phyloP scores from a whole-genome alignment of 73 alveolate species.

The Breviolum minutum region DNA sequence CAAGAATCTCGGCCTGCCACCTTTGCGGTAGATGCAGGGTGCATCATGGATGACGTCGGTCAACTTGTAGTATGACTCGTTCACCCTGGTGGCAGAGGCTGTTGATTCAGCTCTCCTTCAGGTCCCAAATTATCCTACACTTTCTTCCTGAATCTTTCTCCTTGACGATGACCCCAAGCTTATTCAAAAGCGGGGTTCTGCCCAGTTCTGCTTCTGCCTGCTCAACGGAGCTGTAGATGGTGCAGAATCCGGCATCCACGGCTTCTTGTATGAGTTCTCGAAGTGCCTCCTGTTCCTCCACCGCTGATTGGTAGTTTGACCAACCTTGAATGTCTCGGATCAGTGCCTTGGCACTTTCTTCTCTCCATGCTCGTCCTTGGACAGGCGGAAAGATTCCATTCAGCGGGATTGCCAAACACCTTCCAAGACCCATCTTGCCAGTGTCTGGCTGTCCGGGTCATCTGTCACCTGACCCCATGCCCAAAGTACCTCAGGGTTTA shows the following conservation, averaged over 20 bases:
- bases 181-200: neutral
- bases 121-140: neutral
- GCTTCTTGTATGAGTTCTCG: neutral
- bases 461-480: neutral
- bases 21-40: neutral
- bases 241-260: neutral
- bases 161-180: constrained; percentile 11
- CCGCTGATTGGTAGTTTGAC: constrained; percentile 3
- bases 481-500: neutral
- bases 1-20: neutral
- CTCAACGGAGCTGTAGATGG: neutral
- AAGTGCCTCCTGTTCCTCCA: neutral
- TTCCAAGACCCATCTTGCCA: neutral
- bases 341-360: neutral
- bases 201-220: neutral
- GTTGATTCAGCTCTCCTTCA: neutral
- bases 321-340: neutral
- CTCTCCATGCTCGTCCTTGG: neutral
- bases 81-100: neutral
- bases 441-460: neutral
- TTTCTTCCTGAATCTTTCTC: neutral
- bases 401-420: neutral
- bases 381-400: constrained; percentile 3
- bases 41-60: neutral
- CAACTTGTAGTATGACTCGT: neutral